These are phyloP conservation scores for Microcyclosporella mali DNA, from an alignment of 2,329 filamentous ascomycete genomes.

Conservation along the genomic window DNA sequence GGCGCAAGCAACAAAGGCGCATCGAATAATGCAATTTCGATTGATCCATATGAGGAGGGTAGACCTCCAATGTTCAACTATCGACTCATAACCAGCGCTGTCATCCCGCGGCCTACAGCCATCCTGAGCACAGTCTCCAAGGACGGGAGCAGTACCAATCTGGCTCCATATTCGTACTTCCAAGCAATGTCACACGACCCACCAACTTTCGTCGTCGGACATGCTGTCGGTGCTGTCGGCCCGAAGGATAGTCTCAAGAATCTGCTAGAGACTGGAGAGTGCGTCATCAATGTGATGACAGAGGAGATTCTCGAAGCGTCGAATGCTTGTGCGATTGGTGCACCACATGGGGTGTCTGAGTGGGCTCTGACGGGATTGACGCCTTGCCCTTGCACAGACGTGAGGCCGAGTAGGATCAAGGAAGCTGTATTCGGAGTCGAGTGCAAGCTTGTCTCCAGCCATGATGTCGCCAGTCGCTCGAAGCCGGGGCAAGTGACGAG, in stretches of 20 bases:
- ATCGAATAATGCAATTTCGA: conserved; percentile 58
- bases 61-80: conserved; percentile 68
- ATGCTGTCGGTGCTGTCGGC: conserved; percentile 8
- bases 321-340: conserved; percentile 66
- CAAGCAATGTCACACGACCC: conserved; percentile 23
- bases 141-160: conserved; percentile 19
- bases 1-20: conserved; percentile 53
- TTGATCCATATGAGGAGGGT: conserved; percentile 68
- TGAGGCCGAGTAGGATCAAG: conserved; percentile 62
- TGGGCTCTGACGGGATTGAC: conserved; percentile 71
- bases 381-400: conserved; percentile 55
- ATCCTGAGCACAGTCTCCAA: conserved; percentile 16
- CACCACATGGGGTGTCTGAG: conserved; percentile 66
- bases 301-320: conserved; percentile 19
- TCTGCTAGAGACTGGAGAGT: conserved; percentile 22
- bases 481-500: conserved; percentile 62
- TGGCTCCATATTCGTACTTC: conserved; percentile 29
- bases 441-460: conserved; percentile 25
- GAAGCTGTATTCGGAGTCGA: conserved; percentile 78
- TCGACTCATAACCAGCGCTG: conserved; percentile 74
- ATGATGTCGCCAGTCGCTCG: conserved; percentile 66
- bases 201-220: conserved; percentile 16
- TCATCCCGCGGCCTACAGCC: conserved; percentile 17
- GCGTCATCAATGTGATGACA: conserved; percentile 18
- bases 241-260: conserved; percentile 23